Conservation (phyloP, 257 asterid genomes). For the Primulina huaijiensis region DNA sequence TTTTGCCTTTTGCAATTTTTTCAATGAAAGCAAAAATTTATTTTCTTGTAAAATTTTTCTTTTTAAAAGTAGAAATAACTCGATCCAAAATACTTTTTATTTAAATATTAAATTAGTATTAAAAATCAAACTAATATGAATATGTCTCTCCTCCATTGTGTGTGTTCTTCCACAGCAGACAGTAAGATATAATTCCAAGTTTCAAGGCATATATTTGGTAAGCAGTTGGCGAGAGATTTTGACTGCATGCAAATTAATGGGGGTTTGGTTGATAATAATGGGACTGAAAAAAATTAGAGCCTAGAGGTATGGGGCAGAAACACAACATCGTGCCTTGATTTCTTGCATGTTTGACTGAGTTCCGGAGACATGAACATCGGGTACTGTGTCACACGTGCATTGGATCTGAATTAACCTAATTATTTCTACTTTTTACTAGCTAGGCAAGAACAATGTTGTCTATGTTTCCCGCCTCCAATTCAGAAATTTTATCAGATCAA, state of each 20-base stretch:
- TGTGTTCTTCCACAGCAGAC: not conserved
- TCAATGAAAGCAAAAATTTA: no score
- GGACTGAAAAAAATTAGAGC: not conserved
- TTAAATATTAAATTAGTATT: not conserved
- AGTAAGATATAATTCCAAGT: not conserved
- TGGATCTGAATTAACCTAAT: not conserved
- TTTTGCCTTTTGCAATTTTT: no score
- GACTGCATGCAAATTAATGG: slow-evolving; percentile 20
- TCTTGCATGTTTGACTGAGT: slow-evolving; percentile 28
- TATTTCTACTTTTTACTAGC: no score
- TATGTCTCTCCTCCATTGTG: not conserved
- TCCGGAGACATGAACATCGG: slow-evolving; percentile 30
- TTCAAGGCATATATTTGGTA: slow-evolving; percentile 10
- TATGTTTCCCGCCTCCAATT: not conserved
- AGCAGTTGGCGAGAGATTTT: not conserved
- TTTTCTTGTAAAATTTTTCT: no score
- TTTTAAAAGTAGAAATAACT: no score
- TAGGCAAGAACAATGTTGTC: slow-evolving; percentile 15
- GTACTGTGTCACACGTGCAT: slow-evolving; percentile 60
- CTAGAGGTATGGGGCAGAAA: slow-evolving; percentile 42
- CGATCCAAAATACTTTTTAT: no score
- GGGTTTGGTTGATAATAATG: not conserved
- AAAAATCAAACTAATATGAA: not conserved
- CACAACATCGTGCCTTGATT: slow-evolving; percentile 29
- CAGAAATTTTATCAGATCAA: not conserved